Percentiles rank a stretch among this genome's conserved stretches.
Evolutionary conservation across 2,329 filamentous ascomycete genomes (phyloP).

Genomic region (Trichoderma breve): DNA sequence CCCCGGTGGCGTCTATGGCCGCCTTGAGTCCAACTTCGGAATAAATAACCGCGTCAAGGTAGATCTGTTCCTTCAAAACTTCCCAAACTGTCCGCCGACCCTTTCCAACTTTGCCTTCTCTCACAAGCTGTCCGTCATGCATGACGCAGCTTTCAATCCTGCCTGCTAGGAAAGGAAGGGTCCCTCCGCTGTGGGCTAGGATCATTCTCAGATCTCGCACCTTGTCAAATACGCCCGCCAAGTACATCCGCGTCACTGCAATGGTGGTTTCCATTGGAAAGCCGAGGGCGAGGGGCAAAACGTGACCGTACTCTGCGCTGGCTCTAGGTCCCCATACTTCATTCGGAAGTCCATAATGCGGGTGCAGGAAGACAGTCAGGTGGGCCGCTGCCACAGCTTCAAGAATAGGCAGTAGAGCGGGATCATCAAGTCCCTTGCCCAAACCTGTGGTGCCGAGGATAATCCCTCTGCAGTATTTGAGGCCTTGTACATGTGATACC

Average conservation of each 20-base stretch:
- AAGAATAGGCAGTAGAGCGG: conserved; percentile 68
- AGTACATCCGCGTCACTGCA: conserved; percentile 79
- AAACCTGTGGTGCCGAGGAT: conserved; percentile 84
- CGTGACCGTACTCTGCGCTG: conserved; percentile 73
- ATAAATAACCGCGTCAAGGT: conserved; percentile 84
- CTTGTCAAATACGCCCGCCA: conserved; percentile 81
- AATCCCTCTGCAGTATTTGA: conserved; percentile 75
- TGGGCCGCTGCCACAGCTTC: conserved; percentile 61
- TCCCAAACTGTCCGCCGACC: conserved; percentile 53
- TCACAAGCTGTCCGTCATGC: conserved; percentile 75
- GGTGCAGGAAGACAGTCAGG: conserved; percentile 79
- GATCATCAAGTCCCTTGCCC: conserved; percentile 78
- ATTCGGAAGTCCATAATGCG: conserved; percentile 83
- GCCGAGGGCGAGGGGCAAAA: conserved; percentile 78
- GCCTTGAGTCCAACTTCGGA: conserved; percentile 70
- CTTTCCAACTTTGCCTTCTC: conserved; percentile 54
- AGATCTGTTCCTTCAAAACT: conserved; percentile 69
- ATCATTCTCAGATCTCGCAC: conserved; percentile 69
- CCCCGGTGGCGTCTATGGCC: conserved; percentile 65
- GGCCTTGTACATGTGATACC: conserved; percentile 57
- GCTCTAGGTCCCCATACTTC: conserved; percentile 74
- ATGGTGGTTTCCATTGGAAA: conserved; percentile 94
- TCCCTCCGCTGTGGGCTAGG: conserved; percentile 84
- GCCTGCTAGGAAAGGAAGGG: conserved; percentile 83
- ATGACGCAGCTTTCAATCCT: conserved; percentile 83